These are phyloP conservation scores for Kwoniella sp. DNA, from an alignment of 768 basidiomycete species.

Conservation along the genomic window DNA sequence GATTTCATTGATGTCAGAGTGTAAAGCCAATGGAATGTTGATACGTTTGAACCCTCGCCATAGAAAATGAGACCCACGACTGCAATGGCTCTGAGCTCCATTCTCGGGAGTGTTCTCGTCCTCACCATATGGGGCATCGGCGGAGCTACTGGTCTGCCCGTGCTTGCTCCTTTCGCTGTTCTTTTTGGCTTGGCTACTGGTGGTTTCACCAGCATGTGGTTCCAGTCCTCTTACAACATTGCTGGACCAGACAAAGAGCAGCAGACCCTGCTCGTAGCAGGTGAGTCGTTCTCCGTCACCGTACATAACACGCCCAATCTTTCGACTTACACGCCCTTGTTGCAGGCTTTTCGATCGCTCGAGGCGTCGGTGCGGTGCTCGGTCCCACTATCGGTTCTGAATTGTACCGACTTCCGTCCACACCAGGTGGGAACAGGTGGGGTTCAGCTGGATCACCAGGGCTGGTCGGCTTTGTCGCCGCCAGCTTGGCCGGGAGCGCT, in stretches of 20 bases:
- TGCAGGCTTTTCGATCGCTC: conserved; percentile 32
- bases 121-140: conserved; percentile 35
- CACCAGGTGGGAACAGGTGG: conserved; percentile 10
- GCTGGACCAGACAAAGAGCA: conserved; percentile 33
- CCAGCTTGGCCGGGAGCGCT: conserved; percentile 28
- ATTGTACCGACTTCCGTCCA: conserved; percentile 17
- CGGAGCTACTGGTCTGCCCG: conserved; percentile 19
- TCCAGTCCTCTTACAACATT: conserved; percentile 26
- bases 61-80: conserved; percentile 30
- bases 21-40: not conserved
- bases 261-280: conserved; percentile 32
- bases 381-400: conserved; percentile 33
- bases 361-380: conserved; percentile 31
- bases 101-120: conserved; percentile 26
- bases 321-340: not conserved
- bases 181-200: conserved; percentile 31
- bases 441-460: conserved; percentile 38
- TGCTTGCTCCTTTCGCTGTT: conserved; percentile 33
- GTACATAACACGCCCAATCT: not conserved
- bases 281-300: conserved; percentile 15
- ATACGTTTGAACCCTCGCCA: not conserved
- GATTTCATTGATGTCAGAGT: no score
- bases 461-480: conserved; percentile 30
- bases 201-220: conserved; percentile 40
- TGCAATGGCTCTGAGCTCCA: conserved; percentile 33